A percentile compares a stretch with the other conserved stretches of the same genome.
Evolutionary conservation across 192 early-diverging fungal species (phyloP).

Genomic region (Cetraspora pellucida): DNA sequence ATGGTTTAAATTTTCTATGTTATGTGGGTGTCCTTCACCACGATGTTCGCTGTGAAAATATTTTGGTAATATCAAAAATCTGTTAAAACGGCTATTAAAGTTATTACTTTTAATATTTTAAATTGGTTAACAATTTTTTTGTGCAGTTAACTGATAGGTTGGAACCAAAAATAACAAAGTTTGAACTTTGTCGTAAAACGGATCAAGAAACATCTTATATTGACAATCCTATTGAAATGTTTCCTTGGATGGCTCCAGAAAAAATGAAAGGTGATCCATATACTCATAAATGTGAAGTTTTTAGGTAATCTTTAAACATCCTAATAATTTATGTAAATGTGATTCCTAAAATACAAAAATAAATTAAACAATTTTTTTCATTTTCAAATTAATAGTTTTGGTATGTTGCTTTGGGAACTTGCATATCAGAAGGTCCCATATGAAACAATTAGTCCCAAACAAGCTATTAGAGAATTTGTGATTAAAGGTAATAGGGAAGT

Average conservation of each 20-base stretch:
- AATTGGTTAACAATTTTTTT: no score
- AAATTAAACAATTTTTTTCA: neutral
- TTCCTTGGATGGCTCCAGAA: conserved; percentile 2
- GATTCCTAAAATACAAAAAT: no score
- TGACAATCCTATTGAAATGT: neutral
- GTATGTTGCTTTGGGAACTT: conserved; percentile 4
- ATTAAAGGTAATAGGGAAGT: neutral
- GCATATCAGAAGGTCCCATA: neutral
- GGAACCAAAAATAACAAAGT: neutral
- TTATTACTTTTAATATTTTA: no score
- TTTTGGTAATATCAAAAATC: neutral
- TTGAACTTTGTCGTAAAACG: neutral
- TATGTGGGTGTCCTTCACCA: conserved; percentile 46
- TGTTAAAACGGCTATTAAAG: no score
- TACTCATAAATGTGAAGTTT: neutral
- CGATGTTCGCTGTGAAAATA: conserved; percentile 10
- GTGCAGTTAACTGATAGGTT: neutral
- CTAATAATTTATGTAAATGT: no score
- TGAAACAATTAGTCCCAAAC: neutral
- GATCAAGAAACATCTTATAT: neutral
- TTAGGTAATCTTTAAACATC: no score
- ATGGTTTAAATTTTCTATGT: conserved; percentile 44
- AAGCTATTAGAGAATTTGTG: neutral
- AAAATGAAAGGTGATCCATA: neutral
- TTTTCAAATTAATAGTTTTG: neutral